phyloP scores from a whole-genome alignment of 805 yeast species.

The Kregervanrija fluxuum region DNA sequence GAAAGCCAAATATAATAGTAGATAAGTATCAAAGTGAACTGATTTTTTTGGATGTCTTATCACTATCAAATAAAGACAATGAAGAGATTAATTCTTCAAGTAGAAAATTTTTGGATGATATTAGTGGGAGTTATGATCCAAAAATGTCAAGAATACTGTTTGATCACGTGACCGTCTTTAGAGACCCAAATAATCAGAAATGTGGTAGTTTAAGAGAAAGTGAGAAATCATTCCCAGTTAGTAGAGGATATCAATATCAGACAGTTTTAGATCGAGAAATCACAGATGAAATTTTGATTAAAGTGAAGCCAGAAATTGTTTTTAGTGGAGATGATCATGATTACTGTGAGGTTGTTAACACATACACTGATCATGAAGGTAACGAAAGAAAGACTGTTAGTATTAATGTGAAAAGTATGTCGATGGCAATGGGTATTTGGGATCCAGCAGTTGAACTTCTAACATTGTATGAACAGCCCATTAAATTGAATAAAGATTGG shows the following conservation, averaged over 20 bases:
- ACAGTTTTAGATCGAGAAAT: slow-evolving; percentile 63
- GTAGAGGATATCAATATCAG: slow-evolving; percentile 79
- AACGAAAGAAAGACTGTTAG: slow-evolving; percentile 2
- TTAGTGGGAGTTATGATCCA: slow-evolving; percentile 20
- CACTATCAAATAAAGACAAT: slow-evolving; percentile 54
- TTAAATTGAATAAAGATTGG: slow-evolving; percentile 12
- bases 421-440: slow-evolving; percentile 80
- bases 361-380: slow-evolving; percentile 10
- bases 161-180: slow-evolving; percentile 80
- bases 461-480: slow-evolving; percentile 12
- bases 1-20: slow-evolving; percentile 53
- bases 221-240: slow-evolving; percentile 53
- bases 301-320: slow-evolving; percentile 58
- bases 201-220: slow-evolving; percentile 82
- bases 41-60: slow-evolving; percentile 72
- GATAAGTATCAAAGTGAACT: slow-evolving; percentile 63
- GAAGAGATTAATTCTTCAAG: slow-evolving; percentile 42
- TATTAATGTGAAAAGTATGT: slow-evolving; percentile 63
- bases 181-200: slow-evolving; percentile 46
- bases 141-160: slow-evolving; percentile 61
- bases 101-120: slow-evolving; percentile 38
- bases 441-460: slow-evolving; percentile 31
- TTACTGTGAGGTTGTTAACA: slow-evolving; percentile 73
- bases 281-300: slow-evolving; percentile 48
- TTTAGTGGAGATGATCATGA: slow-evolving; percentile 97